Evolutionary conservation across 768 basidiomycete species (phyloP).

Genomic region (Grammothele lineata): DNA sequence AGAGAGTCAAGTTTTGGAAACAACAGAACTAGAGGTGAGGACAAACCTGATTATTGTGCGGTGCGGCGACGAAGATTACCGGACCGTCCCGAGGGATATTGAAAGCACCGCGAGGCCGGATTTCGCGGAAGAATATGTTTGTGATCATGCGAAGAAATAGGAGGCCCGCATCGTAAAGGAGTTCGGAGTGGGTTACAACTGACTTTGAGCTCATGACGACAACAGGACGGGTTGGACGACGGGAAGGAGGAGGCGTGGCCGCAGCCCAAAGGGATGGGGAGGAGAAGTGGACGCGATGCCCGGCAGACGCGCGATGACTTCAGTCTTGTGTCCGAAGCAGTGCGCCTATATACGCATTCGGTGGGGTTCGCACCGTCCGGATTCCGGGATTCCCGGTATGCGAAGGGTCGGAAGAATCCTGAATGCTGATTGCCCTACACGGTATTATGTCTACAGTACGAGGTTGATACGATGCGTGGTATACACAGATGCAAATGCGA

Average conservation of each 20-base stretch:
- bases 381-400: too few relatives aligned
- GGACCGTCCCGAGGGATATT: constrained; percentile 90
- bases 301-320: constrained; percentile 1
- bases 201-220: too few relatives aligned
- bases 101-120: constrained; percentile 90
- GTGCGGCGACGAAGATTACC: constrained; percentile 46
- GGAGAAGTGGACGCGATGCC: not conserved
- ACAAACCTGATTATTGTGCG: constrained; percentile 25
- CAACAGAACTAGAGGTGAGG: constrained; percentile 59
- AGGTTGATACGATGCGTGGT: constrained; percentile 13
- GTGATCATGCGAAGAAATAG: constrained; percentile 82
- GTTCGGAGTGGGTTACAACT: constrained; percentile 14
- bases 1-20: constrained; percentile 15
- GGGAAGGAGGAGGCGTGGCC: constrained; percentile 4
- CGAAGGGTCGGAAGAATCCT: too few relatives aligned
- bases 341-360: too few relatives aligned
- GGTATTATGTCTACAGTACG: constrained; percentile 14
- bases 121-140: constrained; percentile 95
- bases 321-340: constrained; percentile 11
- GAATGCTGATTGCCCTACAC: constrained; percentile 3
- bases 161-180: constrained; percentile 70
- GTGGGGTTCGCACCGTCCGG: too few relatives aligned
- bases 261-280: not conserved
- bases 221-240: too few relatives aligned
- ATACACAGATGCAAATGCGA: constrained; percentile 17